Evolutionary conservation across 495 filamentous ascomycete genomes (phyloP), one percentile per base, ranked within the genome.

Genomic region (Parathielavia hyrcaniae): DNA sequence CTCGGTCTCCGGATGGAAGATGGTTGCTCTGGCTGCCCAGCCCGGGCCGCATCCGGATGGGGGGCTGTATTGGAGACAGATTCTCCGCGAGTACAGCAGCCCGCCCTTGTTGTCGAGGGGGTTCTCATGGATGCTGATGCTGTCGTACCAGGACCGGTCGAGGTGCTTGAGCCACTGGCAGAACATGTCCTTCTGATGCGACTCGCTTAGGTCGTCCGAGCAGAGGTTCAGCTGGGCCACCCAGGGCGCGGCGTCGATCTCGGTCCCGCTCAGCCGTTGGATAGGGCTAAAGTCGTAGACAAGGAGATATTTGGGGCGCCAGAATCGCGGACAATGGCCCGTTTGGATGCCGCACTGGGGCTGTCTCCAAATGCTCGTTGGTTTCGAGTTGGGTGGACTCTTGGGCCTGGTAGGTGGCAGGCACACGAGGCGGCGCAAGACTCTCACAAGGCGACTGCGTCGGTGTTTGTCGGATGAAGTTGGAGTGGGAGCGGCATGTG

Each of bases 91-190:
- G 11, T 30, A 30, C 26, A 17, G 35, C 5, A 19, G 14, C 23
- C 5, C 7, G 13, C 17, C 2, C 3, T 50, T 35, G 5, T 2
- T 6, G 16, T 7, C 12, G 22, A 36, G 8, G 30, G 30, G 47
- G 17, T 50, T 26, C 4, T 5, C 1, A 0, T 19, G 3, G 47
- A 12, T 30, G 1, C 3, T 19, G 2, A 36, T 50, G 26, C 35
- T 36, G 30, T 50, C 47, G 5, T 1, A 34, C 30, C 26, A 50
- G 30, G 30, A 50, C 1, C 3, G 47, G 16, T 36, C 26, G 11
- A 50, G 47, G 9, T 50, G 19, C 8, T 50, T 30, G 30, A 16
- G 47, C 47, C 47, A n/a, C n/a, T n/a, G n/a, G n/a, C n/a, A 50
- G n/a, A 5, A 14, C 12, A 19, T 7, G 12, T 13, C 8, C 19